Evolutionary conservation across 2,329 filamentous ascomycete species (phyloP), one percentile per base, ranked within the genome.

Genomic region (Cercospora janseana): DNA sequence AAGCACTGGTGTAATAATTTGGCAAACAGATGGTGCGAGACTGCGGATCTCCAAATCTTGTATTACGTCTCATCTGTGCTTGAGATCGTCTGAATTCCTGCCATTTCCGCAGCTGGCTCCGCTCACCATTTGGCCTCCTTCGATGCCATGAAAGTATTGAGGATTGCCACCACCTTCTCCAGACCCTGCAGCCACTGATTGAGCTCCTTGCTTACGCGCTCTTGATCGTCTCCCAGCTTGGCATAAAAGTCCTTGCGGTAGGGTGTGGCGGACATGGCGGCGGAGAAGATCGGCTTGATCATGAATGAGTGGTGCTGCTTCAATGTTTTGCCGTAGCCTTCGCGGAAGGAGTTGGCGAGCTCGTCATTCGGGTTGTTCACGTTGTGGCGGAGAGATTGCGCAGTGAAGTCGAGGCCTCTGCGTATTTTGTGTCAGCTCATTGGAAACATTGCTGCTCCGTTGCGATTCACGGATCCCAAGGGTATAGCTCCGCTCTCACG

Each of bases 321-420:
- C 64, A 98, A 86, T 42, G 92, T 96, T 63, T 76, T 77, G 68
- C 79, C 81, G 75, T 98, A 98, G 61, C 91, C 88, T 49, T 76
- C 74, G 64, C 87, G 85, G 85, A 98, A 98, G 40, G 90, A 95
- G 60, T 81, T 79, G 54, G 87, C 79, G 56, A 98, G 86, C 73
- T 96, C 90, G 67, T 89, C 81, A 59, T 69, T 61, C 46, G 80
- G 66, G 65, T 86, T 83, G 65, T 78, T 72, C 58, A 90, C 64
- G 75, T 95, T 95, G 69, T 85, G 79, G 66, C 82, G 82, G 56
- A 98, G 83, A 53, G 87, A 87, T 70, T 88, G 83, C 66, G 84
- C 83, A 59, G 92, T 97, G 76, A 98, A 98, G 67, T 96, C 89
- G 66, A 97, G 87, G 54, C 87, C 93, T 56, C 91, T 95, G 63